A percentile compares a stretch with the other conserved stretches of the same genome.
These are phyloP conservation scores for Cicer chorassanicum DNA, from an alignment of 306 rosid genomes.

Conservation along the genomic window DNA sequence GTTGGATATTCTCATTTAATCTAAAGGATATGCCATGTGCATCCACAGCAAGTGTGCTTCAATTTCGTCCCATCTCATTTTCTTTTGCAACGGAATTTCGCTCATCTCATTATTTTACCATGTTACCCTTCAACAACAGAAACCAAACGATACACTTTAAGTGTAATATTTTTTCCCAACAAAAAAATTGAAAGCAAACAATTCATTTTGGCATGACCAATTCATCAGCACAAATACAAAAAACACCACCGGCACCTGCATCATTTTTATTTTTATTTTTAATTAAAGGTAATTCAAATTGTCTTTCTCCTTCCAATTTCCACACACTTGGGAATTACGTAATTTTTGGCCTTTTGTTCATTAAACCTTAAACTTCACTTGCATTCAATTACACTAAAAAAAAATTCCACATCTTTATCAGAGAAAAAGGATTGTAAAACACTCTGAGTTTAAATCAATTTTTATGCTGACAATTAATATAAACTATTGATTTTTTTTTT, in stretches of 20 bases:
- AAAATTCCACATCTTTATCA: not conserved
- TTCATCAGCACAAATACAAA: constrained; percentile 5
- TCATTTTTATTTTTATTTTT: not conserved
- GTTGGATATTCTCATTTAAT: constrained; percentile 70
- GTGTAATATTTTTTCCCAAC: too few relatives aligned
- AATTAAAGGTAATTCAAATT: not conserved
- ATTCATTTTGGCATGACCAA: too few relatives aligned
- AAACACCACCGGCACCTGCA: not conserved
- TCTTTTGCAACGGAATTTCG: not conserved
- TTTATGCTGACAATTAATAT: too few relatives aligned
- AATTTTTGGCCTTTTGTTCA: constrained; percentile 3
- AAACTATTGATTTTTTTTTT: too few relatives aligned
- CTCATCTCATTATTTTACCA: constrained; percentile 37
- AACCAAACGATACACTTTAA: not conserved
- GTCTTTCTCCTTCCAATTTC: not conserved
- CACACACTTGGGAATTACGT: not conserved
- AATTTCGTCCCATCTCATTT: not conserved
- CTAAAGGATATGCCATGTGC: constrained; percentile 54
- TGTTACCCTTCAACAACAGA: constrained; percentile 19
- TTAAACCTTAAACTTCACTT: constrained; percentile 32
- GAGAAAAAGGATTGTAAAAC: not conserved
- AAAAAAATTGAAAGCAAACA: too few relatives aligned
- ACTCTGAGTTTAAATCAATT: too few relatives aligned
- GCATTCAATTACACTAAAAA: not conserved
- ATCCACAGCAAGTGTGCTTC: not conserved